Evolutionary conservation across 805 yeast genomes (phyloP).

Genomic region (Candida sakaeoensis): DNA sequence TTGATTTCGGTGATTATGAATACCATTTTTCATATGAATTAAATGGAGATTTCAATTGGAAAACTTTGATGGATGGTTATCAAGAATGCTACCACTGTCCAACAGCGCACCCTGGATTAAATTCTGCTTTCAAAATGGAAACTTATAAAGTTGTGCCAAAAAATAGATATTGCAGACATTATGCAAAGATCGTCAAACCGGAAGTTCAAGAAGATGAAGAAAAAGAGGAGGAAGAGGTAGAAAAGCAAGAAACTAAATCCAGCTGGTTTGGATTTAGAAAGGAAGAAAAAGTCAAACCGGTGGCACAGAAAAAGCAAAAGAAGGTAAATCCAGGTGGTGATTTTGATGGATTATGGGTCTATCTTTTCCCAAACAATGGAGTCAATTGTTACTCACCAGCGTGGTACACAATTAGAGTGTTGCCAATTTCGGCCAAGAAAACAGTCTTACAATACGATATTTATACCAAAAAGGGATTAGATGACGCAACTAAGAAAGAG

Average conservation of each 20-base stretch:
- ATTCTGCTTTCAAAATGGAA: slow-evolving; percentile 56
- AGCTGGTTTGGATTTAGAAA: slow-evolving; percentile 55
- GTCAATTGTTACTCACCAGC: slow-evolving; percentile 65
- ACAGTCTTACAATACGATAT: slow-evolving; percentile 60
- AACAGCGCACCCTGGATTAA: slow-evolving; percentile 61
- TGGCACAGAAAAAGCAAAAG: slow-evolving; percentile 14
- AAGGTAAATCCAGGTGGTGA: slow-evolving; percentile 56
- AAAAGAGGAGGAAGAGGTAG: slow-evolving; percentile 26
- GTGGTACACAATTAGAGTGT: slow-evolving; percentile 59
- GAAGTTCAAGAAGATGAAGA: slow-evolving; percentile 22
- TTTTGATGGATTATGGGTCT: slow-evolving; percentile 61
- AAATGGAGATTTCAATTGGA: slow-evolving; percentile 64
- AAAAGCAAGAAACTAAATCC: slow-evolving; percentile 25
- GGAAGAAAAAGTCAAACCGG: slow-evolving; percentile 11
- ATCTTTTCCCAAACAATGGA: slow-evolving; percentile 58
- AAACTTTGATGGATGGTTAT: slow-evolving; percentile 64
- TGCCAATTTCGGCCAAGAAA: slow-evolving; percentile 51
- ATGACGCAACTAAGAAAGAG: slow-evolving; percentile 51
- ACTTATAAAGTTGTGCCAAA: slow-evolving; percentile 64
- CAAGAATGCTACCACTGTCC: slow-evolving; percentile 70
- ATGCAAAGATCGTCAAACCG: slow-evolving; percentile 49
- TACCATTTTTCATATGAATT: slow-evolving; percentile 63
- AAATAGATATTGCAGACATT: slow-evolving; percentile 57
- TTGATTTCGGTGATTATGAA: slow-evolving; percentile 57
- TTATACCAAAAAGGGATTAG: slow-evolving; percentile 56